Evolutionary conservation across 2,329 filamentous ascomycete genomes (phyloP), one percentile per base, ranked within the genome.

Genomic region (Xylariales sp.): DNA sequence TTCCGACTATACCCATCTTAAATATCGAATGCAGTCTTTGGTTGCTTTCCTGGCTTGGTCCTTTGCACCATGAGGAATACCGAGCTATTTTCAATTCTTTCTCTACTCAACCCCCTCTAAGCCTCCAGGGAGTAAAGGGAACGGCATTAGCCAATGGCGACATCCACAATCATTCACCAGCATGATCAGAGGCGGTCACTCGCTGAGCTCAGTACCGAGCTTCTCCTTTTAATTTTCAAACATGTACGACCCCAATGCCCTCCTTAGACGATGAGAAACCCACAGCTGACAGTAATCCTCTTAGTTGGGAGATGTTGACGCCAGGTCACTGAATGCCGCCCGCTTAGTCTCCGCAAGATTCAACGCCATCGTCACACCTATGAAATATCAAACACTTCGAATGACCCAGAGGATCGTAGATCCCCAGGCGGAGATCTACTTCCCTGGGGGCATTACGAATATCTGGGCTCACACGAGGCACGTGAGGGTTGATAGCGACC

Each of bases 161-260:
- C 56, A 39, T 45, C 60, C 46, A 30, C 66, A 36, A 56, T 56
- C 62, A 23, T 28, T 7, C 10, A 60, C 43, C 55, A 41, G 61
- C 36, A 65, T 59, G 52, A 55, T 49, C 69, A 62, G 36, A 72
- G 49, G 59, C 76, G 75, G 71, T 78, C 76, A 9, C 69, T 81
- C 23, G 69, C 78, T 59, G 73, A 77, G 60, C 78, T 85, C 18
- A 83, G 81, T 72, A 78, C 81, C 4, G 83, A 85, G 73, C 72
- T 84, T 16, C 57, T 84, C n/a, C 71, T 75, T 60, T 73, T 84
- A 45, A 79, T 84, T 41, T 77, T 83, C 32, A 72, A 81, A 71
- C 78, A 83, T 74, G 83, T 84, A 75, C 9, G 39, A 43, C n/a
- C 10, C 43, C 45, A 2, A 36, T 9, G 36, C n/a, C 14, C 43